Conservation (phyloP, 495 filamentous ascomycete genomes). For the Terfezia boudieri region DNA sequence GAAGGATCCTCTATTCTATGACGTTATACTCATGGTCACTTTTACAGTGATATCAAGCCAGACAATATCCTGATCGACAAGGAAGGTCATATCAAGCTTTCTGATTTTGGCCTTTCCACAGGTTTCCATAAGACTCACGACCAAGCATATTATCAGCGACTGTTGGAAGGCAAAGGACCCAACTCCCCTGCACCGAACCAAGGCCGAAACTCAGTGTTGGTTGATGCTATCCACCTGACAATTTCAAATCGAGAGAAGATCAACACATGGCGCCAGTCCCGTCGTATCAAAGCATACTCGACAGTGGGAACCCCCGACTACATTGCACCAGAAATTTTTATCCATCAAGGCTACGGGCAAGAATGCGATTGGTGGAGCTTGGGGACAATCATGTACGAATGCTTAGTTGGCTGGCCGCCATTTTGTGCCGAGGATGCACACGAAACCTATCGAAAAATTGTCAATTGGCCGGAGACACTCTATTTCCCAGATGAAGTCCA, state of each 20-base stretch:
- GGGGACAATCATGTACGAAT: conserved; percentile 99
- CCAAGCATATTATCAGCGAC: conserved; percentile 91
- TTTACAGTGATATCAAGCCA: conserved; percentile 80
- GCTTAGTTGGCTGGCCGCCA: conserved; percentile 92
- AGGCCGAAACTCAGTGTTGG: conserved; percentile 74
- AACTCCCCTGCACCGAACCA: conserved; percentile 29
- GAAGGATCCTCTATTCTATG: neutral
- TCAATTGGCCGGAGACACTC: conserved; percentile 86
- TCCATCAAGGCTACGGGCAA: conserved; percentile 79
- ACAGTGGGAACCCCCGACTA: conserved; percentile 98
- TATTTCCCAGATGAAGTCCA: conserved; percentile 93
- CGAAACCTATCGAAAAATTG: conserved; percentile 97
- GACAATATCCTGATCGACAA: conserved; percentile 95
- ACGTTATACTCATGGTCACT: conserved; percentile 1
- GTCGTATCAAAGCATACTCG: conserved; percentile 86
- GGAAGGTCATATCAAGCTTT: conserved; percentile 92
- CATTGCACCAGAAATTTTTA: conserved; percentile 96
- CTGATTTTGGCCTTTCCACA: conserved; percentile 93
- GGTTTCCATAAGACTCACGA: conserved; percentile 96
- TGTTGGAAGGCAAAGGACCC: conserved; percentile 48
- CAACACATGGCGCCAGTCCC: conserved; percentile 95
- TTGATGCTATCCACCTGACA: conserved; percentile 94
- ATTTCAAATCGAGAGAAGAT: conserved; percentile 92
- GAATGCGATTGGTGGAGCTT: conserved; percentile 98
- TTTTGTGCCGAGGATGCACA: conserved; percentile 96